These are phyloP conservation scores for Dactylellina leptospora DNA, from an alignment of 2,329 filamentous ascomycete genomes.

Conservation along the genomic window DNA sequence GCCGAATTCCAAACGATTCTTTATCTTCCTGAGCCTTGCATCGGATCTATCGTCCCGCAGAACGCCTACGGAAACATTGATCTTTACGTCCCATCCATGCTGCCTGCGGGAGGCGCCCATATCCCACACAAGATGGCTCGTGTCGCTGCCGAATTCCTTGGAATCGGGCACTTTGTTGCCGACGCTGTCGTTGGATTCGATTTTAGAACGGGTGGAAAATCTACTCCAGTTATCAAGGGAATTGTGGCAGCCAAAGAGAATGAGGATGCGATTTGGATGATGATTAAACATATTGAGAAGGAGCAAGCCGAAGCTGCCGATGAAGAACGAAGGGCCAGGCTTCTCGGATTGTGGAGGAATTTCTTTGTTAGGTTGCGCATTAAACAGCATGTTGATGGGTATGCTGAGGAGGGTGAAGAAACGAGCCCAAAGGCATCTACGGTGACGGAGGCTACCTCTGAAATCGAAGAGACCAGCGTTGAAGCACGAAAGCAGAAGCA, in stretches of 20 bases:
- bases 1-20: slow-evolving; percentile 64
- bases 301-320: slow-evolving; percentile 37
- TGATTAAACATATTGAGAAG: slow-evolving; percentile 45
- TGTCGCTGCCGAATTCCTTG: slow-evolving; percentile 76
- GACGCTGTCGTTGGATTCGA: slow-evolving; percentile 90
- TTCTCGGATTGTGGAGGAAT: slow-evolving; percentile 68
- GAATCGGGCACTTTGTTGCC: slow-evolving; percentile 76
- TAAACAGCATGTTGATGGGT: slow-evolving; percentile 74
- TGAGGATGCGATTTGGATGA: slow-evolving; percentile 63
- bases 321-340: slow-evolving; percentile 13
- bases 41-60: slow-evolving; percentile 75
- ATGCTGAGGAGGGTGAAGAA: slow-evolving; percentile 58
- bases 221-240: slow-evolving; percentile 82
- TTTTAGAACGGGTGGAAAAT: slow-evolving; percentile 79
- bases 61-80: slow-evolving; percentile 88
- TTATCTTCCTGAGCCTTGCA: slow-evolving; percentile 79
- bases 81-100: slow-evolving; percentile 44
- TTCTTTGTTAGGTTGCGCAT: slow-evolving; percentile 73
- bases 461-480: not conserved
- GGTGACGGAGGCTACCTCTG: slow-evolving; percentile 13
- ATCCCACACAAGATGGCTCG: slow-evolving; percentile 65
- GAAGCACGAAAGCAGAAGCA: slow-evolving; percentile 57
- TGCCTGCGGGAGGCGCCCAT: slow-evolving; percentile 21
- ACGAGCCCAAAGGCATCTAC: not conserved
- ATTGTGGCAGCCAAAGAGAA: slow-evolving; percentile 78